Evolutionary conservation across 2,329 filamentous ascomycete species (phyloP).

Genomic region (Aspergillus niger): DNA sequence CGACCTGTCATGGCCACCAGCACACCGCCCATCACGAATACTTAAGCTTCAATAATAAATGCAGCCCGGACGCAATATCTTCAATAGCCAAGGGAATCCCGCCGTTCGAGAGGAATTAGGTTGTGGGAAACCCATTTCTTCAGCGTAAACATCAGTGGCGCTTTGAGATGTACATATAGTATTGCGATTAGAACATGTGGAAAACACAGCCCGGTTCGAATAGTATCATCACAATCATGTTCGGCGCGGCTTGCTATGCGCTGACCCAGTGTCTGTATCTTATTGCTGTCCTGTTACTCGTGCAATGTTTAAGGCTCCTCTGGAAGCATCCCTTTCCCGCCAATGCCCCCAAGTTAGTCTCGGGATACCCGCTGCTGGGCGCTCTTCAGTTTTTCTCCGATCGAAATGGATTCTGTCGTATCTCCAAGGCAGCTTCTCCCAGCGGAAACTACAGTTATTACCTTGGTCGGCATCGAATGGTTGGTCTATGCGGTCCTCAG

Average conservation of each 20-base stretch:
- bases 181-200: not conserved
- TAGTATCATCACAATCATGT: not conserved
- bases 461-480: not conserved
- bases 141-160: too few relatives aligned
- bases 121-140: too few relatives aligned
- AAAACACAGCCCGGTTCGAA: not conserved
- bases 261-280: not conserved
- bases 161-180: too few relatives aligned
- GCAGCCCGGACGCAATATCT: not conserved
- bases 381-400: not conserved
- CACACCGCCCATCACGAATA: not conserved
- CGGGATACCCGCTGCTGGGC: not conserved
- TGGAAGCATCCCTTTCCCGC: not conserved
- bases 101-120: too few relatives aligned
- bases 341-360: not conserved
- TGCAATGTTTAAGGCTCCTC: not conserved
- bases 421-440: not conserved
- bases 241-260: not conserved
- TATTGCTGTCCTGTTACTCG: not conserved
- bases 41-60: not conserved
- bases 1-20: not conserved
- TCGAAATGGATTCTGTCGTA: not conserved
- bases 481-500: not conserved
- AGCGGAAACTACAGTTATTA: not conserved
- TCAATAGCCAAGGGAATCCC: not conserved